A percentile compares a stretch with the other conserved stretches of the same genome.
phyloP scores from a whole-genome alignment of 2,329 filamentous ascomycete species.

The Calonectria leucothoes region DNA sequence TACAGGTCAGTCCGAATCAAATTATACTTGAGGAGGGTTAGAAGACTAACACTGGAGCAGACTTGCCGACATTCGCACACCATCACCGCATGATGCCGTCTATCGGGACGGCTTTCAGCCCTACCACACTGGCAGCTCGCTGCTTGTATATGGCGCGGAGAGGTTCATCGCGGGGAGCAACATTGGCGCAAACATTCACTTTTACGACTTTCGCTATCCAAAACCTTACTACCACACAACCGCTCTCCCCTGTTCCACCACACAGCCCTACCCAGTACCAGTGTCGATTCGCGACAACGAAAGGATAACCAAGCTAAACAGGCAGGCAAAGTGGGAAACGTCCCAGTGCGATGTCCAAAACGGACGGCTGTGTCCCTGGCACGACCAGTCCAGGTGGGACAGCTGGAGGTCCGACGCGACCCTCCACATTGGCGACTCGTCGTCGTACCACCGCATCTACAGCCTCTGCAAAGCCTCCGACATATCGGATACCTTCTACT shows the following conservation, averaged over 20 bases:
- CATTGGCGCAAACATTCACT: conserved; percentile 55
- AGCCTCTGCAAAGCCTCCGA: conserved; percentile 61
- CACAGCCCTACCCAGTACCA: conserved; percentile 48
- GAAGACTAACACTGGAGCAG: conserved; percentile 33
- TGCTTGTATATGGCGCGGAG: conserved; percentile 62
- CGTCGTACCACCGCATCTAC: conserved; percentile 52
- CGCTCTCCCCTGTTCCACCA: conserved; percentile 57
- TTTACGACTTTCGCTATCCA: conserved; percentile 67
- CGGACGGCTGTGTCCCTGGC: conserved; percentile 58
- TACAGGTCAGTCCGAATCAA: conserved; percentile 47
- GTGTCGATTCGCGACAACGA: conserved; percentile 20
- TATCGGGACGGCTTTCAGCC: conserved; percentile 67
- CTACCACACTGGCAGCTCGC: conserved; percentile 56
- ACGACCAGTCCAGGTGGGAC: conserved; percentile 54
- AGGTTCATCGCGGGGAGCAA: conserved; percentile 64
- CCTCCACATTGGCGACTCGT: conserved; percentile 53
- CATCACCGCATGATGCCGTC: conserved; percentile 57
- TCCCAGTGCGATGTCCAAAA: conserved; percentile 48
- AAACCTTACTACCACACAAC: conserved; percentile 61
- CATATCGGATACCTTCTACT: conserved; percentile 60
- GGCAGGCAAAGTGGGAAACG: conserved; percentile 23
- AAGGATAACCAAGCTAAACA: neutral
- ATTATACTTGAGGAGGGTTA: too few relatives aligned
- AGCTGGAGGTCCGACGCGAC: conserved; percentile 63
- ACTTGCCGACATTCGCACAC: conserved; percentile 63